Evolutionary conservation across 805 yeast genomes (phyloP), one percentile per base, ranked within the genome.

Genomic region (Ogataea sp.): DNA sequence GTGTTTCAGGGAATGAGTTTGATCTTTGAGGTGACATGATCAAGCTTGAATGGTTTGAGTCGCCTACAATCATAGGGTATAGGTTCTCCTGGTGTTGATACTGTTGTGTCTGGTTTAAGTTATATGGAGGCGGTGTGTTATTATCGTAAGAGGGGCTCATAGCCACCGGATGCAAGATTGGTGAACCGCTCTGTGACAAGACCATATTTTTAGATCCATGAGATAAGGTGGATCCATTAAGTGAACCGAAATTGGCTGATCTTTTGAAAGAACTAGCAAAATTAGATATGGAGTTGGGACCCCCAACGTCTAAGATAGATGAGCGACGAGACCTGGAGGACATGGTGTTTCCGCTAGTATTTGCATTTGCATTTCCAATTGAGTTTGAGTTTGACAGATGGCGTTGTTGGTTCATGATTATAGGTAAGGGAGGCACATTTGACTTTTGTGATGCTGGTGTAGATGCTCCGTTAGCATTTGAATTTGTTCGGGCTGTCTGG

Each of bases 281-380:
- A 38, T 61, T 62, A 39, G 55, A 60, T 15, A 62, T 37, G 2
- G 68, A 62, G 39, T 61, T 55, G 8, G 52, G 59, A 1, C 68
- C 69, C 2, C 67, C 68, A 15, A 44, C 43, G 39, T 64, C 67
- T 23, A 63, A 40, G 5, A 62, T 37, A 0, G 66, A 61, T n/a
- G 58, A 43, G 38, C 67, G 42, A 37, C 66, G 42, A 7, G n/a
- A n/a, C n/a, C n/a, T n/a, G n/a, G n/a, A n/a, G n/a, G n/a, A n/a
- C n/a, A n/a, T n/a, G n/a, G n/a, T n/a, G n/a, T n/a, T n/a, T n/a
- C n/a, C n/a, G n/a, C n/a, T n/a, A n/a, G n/a, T n/a, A n/a, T n/a
- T n/a, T n/a, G n/a, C n/a, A n/a, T n/a, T n/a, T n/a, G n/a, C n/a
- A n/a, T n/a, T n/a, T n/a, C n/a, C n/a, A n/a, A n/a, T n/a, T 15